Base-by-base conservation (phyloP, 352 stramenopile species). In the Pseudoperonospora humuli region DNA sequence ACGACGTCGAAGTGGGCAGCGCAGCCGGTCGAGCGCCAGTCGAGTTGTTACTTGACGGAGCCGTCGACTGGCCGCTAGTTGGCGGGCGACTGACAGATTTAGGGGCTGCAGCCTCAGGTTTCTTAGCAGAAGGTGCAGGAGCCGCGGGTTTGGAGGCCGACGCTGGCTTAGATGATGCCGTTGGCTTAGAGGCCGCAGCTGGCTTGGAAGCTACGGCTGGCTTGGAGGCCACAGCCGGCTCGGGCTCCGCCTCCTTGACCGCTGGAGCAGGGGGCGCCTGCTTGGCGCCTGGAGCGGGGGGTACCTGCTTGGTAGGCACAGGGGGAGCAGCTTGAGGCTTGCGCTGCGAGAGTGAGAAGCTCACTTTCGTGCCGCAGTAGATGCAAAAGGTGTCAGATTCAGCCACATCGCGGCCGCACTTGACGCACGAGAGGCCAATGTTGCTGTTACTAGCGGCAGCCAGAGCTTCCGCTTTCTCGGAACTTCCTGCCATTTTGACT, bases 321-420 rank as follows among this genome's bases (percentile, higher is more conserved):
- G 61, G 37, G 11, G 26, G 26, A 14, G 6, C 11, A 33, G 28
- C 28, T 9, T 52, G 27, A 28, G 63, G 56, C 46, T 78, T 74
- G 27, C 73, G 68, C 57, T 83, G 67, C 5, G 68, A 66, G 19
- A 84, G 42, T 54, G 73, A 77, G 38, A 79, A 53, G 40, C 67
- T 80, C 48, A 90, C 77, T 40, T 90, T 90, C 42, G 77, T 92
- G 50, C 80, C 80, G 45, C 80, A 92, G 62, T 84, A 92, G 61
- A 92, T 92, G 58, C 80, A 92, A 61, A 92, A 89, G 31, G 77
- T 64, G 64, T 92, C 80, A 19, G 70, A 41, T 41, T 80, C 61
- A 33, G 77, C 68, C 50, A 92, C 75, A 32, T 85, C 70, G 40
- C 73, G 72, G 41, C 67, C 65, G 45, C 80, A 92, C 46, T 88